These are phyloP conservation scores for Micractinium sp. DNA, from an alignment of 139 green algal species.

Conservation along the genomic window DNA sequence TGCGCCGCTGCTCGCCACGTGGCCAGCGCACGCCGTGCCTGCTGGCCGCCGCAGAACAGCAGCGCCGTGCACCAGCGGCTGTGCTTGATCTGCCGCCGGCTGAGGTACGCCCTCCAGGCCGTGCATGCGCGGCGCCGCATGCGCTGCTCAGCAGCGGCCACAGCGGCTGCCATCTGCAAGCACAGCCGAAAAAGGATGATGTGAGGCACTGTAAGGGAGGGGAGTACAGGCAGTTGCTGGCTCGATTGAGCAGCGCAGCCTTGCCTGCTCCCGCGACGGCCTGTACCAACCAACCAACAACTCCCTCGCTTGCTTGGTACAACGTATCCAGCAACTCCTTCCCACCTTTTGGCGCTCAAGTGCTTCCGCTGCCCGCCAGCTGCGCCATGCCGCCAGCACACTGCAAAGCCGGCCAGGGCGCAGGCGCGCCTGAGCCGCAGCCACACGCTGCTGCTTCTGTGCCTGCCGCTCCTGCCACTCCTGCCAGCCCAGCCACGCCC, in stretches of 20 bases:
- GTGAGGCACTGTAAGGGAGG: background rate
- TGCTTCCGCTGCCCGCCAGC: background rate
- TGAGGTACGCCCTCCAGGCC: background rate
- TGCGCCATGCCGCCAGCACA: background rate
- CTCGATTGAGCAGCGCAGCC: background rate
- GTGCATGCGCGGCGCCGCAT: background rate
- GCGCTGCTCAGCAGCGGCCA: background rate
- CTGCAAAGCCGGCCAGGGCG: background rate
- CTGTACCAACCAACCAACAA: background rate
- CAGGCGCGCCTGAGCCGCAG: background rate
- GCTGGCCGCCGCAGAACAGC: background rate
- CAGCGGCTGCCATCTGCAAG: background rate
- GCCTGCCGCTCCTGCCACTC: background rate
- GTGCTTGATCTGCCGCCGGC: background rate
- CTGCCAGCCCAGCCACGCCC: background rate
- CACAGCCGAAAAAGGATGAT: no score
- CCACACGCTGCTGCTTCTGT: background rate
- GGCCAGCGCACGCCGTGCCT: background rate
- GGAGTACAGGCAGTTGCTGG: background rate
- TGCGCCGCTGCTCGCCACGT: slow-evolving; percentile 1
- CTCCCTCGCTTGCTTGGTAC: no score
- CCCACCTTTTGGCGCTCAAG: background rate
- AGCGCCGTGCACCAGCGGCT: slow-evolving; percentile 1
- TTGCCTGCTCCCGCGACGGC: background rate
- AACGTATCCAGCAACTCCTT: background rate